phyloP scores from a whole-genome alignment of 164 flowering plant species.

The Sedum album region DNA sequence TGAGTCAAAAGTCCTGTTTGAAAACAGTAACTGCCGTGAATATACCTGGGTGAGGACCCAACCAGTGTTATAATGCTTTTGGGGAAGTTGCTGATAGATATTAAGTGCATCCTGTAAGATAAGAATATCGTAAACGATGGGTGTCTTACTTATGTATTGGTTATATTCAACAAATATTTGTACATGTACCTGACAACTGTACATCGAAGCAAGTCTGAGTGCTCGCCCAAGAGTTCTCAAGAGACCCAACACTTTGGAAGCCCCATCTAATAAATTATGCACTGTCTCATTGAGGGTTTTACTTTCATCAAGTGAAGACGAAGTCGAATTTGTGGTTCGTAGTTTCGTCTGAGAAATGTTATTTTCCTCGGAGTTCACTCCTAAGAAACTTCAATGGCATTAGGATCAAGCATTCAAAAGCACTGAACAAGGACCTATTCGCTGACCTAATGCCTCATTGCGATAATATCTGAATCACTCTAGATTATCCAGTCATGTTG shows the following conservation, averaged over 20 bases:
- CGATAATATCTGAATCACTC: too few relatives aligned
- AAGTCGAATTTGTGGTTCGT: not conserved
- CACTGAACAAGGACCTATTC: too few relatives aligned
- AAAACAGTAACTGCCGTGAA: too few relatives aligned
- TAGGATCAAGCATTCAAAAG: too few relatives aligned
- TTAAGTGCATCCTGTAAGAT: constrained; percentile 80
- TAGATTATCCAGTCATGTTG: too few relatives aligned
- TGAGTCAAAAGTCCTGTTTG: too few relatives aligned
- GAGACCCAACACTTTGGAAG: constrained; percentile 57
- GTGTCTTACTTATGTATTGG: not conserved
- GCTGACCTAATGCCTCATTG: too few relatives aligned
- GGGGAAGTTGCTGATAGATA: constrained; percentile 62
- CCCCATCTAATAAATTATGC: constrained; percentile 32
- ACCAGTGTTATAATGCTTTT: constrained; percentile 80
- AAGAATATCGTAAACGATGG: too few relatives aligned
- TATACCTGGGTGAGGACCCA: constrained; percentile 99
- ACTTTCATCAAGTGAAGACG: not conserved
- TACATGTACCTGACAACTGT: constrained; percentile 69
- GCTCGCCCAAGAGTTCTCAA: constrained; percentile 81
- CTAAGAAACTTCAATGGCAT: constrained; percentile 4
- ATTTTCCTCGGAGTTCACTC: not conserved
- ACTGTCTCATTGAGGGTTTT: not conserved
- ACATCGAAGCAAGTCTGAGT: constrained; percentile 65
- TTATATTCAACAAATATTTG: not conserved
- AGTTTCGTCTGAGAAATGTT: not conserved